A percentile compares a stretch with the other conserved stretches of the same genome.
Conservation (phyloP, 2,329 filamentous ascomycete species). For the Fusarium proliferatum region DNA sequence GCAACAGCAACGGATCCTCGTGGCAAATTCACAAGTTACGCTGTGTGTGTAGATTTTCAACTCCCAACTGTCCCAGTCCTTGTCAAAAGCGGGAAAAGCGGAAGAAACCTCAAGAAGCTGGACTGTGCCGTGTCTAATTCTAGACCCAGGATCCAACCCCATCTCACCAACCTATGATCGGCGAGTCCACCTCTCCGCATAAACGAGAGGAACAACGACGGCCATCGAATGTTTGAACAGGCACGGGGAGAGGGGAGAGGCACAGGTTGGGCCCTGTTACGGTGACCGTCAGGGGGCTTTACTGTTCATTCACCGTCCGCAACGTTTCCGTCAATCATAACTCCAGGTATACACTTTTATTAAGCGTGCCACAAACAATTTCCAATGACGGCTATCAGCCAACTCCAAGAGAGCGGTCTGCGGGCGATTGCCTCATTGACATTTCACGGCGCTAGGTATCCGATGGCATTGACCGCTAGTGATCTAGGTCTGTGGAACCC, state of each 20-base stretch:
- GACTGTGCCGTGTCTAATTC: slow-evolving; percentile 8
- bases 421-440: slow-evolving; percentile 21
- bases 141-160: background rate
- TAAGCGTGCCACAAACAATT: background rate
- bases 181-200: slow-evolving; percentile 33
- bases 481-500: slow-evolving; percentile 13
- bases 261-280: background rate
- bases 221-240: slow-evolving; percentile 3
- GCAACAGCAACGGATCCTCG: slow-evolving; percentile 19
- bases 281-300: slow-evolving; percentile 2
- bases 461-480: slow-evolving; percentile 38
- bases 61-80: background rate
- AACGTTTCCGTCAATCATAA: slow-evolving; percentile 18
- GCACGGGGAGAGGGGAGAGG: background rate
- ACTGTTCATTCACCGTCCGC: background rate
- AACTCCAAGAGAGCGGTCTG: slow-evolving; percentile 35
- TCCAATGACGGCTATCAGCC: background rate
- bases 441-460: slow-evolving; percentile 5
- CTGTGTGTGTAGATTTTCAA: slow-evolving; percentile 19
- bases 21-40: slow-evolving; percentile 16
- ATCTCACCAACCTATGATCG: slow-evolving; percentile 16
- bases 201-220: slow-evolving; percentile 36
- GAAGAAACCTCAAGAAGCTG: slow-evolving; percentile 7
- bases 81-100: slow-evolving; percentile 2
- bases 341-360: background rate